Evolutionary conservation across 2,329 filamentous ascomycete genomes (phyloP).

Genomic region (Xylaria digitata): DNA sequence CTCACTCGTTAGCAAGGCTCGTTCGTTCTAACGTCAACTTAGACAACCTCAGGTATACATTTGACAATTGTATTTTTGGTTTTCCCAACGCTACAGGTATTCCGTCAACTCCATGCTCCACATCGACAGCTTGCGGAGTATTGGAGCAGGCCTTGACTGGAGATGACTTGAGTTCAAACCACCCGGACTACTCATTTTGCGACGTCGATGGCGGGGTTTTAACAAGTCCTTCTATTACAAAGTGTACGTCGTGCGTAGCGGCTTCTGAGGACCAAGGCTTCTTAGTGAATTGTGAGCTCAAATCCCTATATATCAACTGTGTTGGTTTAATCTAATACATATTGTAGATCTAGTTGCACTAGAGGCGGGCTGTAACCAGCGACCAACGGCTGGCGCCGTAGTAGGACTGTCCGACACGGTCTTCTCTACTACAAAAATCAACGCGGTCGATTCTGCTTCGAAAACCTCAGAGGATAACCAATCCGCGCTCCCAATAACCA

Average conservation of each 20-base stretch:
- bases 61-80: constrained; percentile 65
- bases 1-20: not conserved
- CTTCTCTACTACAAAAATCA: constrained; percentile 54
- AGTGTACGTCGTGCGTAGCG: constrained; percentile 60
- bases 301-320: not conserved
- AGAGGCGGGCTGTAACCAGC: constrained; percentile 62
- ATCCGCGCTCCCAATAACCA: constrained; percentile 51
- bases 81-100: constrained; percentile 61
- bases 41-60: constrained; percentile 67
- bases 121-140: constrained; percentile 61
- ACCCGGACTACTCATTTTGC: constrained; percentile 61
- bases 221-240: constrained; percentile 50
- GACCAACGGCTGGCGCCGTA: constrained; percentile 52
- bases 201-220: constrained; percentile 54
- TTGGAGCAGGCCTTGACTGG: constrained; percentile 56
- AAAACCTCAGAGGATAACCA: constrained; percentile 32
- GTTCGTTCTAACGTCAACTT: constrained; percentile 26
- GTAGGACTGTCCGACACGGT: constrained; percentile 59
- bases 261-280: constrained; percentile 57
- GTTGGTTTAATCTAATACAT: constrained; percentile 22
- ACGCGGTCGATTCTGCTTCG: constrained; percentile 51
- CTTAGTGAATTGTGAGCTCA: constrained; percentile 62
- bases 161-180: constrained; percentile 52
- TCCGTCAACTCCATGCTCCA: constrained; percentile 62
- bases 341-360: constrained; percentile 61